These are phyloP conservation scores for Beauveria bassiana DNA, from an alignment of 2,329 filamentous ascomycete species.

Conservation along the genomic window DNA sequence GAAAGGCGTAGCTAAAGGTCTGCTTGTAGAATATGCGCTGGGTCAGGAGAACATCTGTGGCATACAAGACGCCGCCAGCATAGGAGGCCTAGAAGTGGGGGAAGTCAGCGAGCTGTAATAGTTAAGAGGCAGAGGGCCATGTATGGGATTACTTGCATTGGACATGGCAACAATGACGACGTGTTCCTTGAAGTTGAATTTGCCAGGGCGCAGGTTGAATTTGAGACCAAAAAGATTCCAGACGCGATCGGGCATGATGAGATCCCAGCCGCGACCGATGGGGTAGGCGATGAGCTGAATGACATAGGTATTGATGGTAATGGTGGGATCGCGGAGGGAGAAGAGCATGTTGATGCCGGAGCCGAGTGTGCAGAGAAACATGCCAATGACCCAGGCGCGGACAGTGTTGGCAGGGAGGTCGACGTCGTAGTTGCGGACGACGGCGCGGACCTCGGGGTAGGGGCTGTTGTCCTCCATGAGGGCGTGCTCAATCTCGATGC, in stretches of 20 bases:
- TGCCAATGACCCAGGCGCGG: conserved; percentile 55
- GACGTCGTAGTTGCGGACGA: conserved; percentile 57
- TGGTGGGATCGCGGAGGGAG: conserved; percentile 50
- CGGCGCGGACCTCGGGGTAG: conserved; percentile 59
- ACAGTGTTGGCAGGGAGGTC: conserved; percentile 58
- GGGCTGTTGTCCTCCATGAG: conserved; percentile 58
- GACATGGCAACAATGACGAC: conserved; percentile 57
- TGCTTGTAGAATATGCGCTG: conserved; percentile 52
- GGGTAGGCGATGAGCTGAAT: conserved; percentile 57
- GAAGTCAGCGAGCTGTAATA: conserved; percentile 10
- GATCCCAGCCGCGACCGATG: conserved; percentile 46
- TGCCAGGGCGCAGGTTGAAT: conserved; percentile 49
- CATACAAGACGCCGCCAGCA: conserved; percentile 49
- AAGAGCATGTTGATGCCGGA: conserved; percentile 56
- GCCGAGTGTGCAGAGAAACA: conserved; percentile 54
- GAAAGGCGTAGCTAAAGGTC: conserved; percentile 45
- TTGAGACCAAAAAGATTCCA: conserved; percentile 44
- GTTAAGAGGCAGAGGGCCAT: conserved; percentile 4
- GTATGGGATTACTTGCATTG: conserved; percentile 38
- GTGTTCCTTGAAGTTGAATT: conserved; percentile 56
- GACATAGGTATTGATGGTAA: conserved; percentile 53
- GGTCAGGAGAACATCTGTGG: conserved; percentile 41
- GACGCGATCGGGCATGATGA: conserved; percentile 44
- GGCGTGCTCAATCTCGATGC: conserved; percentile 49
- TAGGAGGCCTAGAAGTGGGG: conserved; percentile 40